Evolutionary conservation across 768 basidiomycete species (phyloP).

Genomic region (Lenzites betulinus): DNA sequence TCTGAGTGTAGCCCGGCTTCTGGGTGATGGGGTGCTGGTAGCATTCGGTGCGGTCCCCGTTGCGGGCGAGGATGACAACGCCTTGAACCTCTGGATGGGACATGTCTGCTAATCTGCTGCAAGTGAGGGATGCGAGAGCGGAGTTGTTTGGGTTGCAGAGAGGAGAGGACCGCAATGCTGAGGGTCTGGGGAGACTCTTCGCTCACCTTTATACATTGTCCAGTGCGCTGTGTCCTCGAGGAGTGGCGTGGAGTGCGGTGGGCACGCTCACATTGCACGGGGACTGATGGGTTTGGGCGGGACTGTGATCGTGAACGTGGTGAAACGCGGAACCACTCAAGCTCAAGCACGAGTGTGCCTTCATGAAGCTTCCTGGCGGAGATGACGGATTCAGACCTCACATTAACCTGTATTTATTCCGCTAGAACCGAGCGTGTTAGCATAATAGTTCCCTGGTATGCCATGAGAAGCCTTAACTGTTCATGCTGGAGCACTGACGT

Average conservation of each 20-base stretch:
- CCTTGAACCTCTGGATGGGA: constrained; percentile 63
- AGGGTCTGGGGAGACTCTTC: not conserved
- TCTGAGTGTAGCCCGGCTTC: constrained; percentile 60
- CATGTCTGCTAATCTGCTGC: constrained; percentile 26
- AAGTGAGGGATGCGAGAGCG: not conserved
- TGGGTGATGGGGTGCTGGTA: constrained; percentile 75
- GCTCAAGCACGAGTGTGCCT: not conserved
- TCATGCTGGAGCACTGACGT: no score
- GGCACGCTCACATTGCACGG: constrained; percentile 5
- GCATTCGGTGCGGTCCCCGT: constrained; percentile 71
- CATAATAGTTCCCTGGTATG: no score
- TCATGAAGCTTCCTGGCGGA: constrained; percentile 12
- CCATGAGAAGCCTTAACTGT: no score
- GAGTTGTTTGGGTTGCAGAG: constrained; percentile 5
- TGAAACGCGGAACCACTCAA: not conserved
- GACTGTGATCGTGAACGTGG: constrained; percentile 12
- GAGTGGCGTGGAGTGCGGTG: constrained; percentile 8
- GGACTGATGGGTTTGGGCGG: not conserved
- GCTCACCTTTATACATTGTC: not conserved
- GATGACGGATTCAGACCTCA: not conserved
- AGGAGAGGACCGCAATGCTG: constrained; percentile 24
- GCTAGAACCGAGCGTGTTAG: not conserved
- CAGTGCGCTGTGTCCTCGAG: not conserved
- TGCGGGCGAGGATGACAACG: constrained; percentile 76
- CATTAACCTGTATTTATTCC: not conserved